Evolutionary conservation across 768 basidiomycete species (phyloP), one percentile per base, ranked within the genome.

Genomic region (Tricholoma flavovirens): DNA sequence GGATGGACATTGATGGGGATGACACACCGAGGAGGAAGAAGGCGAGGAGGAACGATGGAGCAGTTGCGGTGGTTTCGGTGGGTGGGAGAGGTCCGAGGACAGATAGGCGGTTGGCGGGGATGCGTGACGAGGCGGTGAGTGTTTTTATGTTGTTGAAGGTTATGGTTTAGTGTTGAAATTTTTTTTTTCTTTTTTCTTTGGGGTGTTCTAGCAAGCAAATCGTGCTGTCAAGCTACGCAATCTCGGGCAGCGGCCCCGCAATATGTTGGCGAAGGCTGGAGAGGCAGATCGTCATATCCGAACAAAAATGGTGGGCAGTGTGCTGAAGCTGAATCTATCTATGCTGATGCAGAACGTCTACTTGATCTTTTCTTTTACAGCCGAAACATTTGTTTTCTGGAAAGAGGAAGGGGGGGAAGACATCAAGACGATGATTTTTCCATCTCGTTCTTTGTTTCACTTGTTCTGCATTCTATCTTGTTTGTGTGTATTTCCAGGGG

Each of bases 351-450:
- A 33, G 56, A 19, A 57, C 48, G 57, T 12, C 40, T 48, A 29
- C 21, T 57, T 19, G 54, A 56, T 49, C 50, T 61, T 48, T 46
- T 59, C 48, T 33, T 48, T 51, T 32, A 21, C 58, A 93, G 91
- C 92, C 92, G 49, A 93, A 90, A 69, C 90, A 93, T 75, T 71
- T 94, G 56, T 93, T 86, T 66, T 72, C 90, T 56, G 92, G 92
- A 24, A 93, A 94, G 71, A 84, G 91, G 62, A 88, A 90, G 68
- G 81, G 72, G 22, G 91, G 91, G 64, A 93, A 93, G 75, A 93
- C 90, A 46, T 77, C 82, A 68, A 82, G 91, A 69, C 77, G 88
- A 69, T 90, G 71, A 80, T 60, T 24, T n/a, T 19, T 24, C 38
- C 33, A 12, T 59, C 54, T 51, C 49, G 17, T 51, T 15, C 43